These are phyloP conservation scores for Leccinum longicurvipes DNA, from an alignment of 768 basidiomycete species.

Conservation along the genomic window DNA sequence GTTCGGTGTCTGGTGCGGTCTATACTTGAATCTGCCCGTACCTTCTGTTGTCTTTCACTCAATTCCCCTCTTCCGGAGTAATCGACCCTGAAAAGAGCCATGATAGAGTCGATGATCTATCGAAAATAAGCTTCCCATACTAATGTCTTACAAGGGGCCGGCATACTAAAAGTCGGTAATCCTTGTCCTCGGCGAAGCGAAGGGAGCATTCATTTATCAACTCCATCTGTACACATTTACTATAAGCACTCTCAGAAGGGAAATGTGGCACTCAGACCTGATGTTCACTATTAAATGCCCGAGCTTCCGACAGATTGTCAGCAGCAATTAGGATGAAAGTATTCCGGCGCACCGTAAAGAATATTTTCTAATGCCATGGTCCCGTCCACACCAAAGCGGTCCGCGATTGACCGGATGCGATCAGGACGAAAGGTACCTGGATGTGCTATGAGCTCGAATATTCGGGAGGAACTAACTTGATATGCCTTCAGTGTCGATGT, in stretches of 20 bases:
- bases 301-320: conserved; percentile 45
- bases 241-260: conserved; percentile 3
- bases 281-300: conserved; percentile 91
- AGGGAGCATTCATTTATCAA: conserved; percentile 85
- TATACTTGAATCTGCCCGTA: conserved; percentile 18
- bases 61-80: conserved; percentile 91
- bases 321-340: not conserved
- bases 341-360: conserved; percentile 61
- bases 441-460: conserved; percentile 20
- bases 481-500: conserved; percentile 83
- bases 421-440: conserved; percentile 95
- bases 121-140: conserved; percentile 8
- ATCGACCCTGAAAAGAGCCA: conserved; percentile 95
- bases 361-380: conserved; percentile 86
- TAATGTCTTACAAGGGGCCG: not conserved
- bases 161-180: conserved; percentile 66
- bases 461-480: not conserved
- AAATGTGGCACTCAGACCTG: conserved; percentile 48
- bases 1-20: not conserved
- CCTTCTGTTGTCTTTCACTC: conserved; percentile 92
- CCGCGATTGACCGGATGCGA: conserved; percentile 85
- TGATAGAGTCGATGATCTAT: conserved; percentile 93
- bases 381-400: conserved; percentile 90
- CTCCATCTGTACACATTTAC: conserved; percentile 61
- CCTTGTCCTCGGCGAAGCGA: conserved; percentile 87